Evolutionary conservation across 31 red algal genomes (phyloP).

Genomic region (Porphyra umbilicalis): DNA sequence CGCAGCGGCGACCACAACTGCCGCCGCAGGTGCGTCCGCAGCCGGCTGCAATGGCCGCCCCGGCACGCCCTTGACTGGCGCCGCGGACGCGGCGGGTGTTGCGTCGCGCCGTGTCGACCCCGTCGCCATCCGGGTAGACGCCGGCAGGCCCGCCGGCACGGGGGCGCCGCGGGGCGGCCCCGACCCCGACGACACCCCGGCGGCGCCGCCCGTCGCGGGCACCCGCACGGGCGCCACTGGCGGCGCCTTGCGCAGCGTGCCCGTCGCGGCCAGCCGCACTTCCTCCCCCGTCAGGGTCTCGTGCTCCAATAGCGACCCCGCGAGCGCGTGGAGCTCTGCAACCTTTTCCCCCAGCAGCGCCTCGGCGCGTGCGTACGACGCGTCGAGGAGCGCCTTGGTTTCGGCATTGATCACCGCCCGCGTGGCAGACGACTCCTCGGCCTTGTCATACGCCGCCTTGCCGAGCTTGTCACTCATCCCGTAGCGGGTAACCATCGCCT

Average conservation of each 20-base stretch:
- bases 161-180: background rate
- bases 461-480: slow-evolving; percentile 95
- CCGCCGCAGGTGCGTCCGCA: background rate
- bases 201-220: background rate
- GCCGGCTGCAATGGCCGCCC: background rate
- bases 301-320: slow-evolving; percentile 68
- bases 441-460: slow-evolving; percentile 73
- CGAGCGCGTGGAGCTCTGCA: slow-evolving; percentile 73
- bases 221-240: background rate
- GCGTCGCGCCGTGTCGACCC: background rate
- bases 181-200: background rate
- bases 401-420: slow-evolving; percentile 71
- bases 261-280: slow-evolving; percentile 52
- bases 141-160: background rate
- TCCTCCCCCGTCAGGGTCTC: slow-evolving; percentile 92
- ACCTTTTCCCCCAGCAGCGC: slow-evolving; percentile 58
- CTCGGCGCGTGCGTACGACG: slow-evolving; percentile 64
- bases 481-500: slow-evolving; percentile 98
- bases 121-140: background rate
- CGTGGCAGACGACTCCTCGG: slow-evolving; percentile 60
- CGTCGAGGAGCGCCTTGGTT: slow-evolving; percentile 68
- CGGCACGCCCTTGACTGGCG: background rate
- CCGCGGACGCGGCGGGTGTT: too few relatives aligned
- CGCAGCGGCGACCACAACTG: background rate
- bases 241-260: slow-evolving; percentile 12